Evolutionary conservation across 2,329 filamentous ascomycete species (phyloP), one percentile per base, ranked within the genome.

Genomic region (Botrytis paeoniae): DNA sequence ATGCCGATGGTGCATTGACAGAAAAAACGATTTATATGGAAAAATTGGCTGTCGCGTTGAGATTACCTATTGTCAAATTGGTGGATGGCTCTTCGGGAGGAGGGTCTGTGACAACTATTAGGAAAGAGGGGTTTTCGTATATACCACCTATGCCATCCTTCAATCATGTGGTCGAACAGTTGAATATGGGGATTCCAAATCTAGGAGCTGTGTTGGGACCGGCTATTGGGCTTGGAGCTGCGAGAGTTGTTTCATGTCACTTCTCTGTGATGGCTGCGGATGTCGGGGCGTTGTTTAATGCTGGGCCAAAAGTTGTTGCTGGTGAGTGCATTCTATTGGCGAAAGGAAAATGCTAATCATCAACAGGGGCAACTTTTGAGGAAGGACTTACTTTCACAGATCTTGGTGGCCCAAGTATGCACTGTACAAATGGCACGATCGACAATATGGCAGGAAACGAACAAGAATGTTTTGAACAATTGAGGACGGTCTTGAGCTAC

Each of bases 241-340:
- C 89, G 1, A 82, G 89, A 59, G 88, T 90, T 0, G 87, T 89
- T 1, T 84, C 85, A 2, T 90, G 88, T 63, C 89, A 91, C 78
- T 91, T 91, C 77, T 88, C 86, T 1, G 89, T 91, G 48, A 91
- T 91, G 89, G 88, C 89, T 4, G 88, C 82, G 7, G 88, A 91
- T 78, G 83, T 91, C 1, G 89, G 89, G 0, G 84, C 85, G 1
- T 78, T 91, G 37, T 90, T 91, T 78, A 91, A 91, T 78, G 89
- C 89, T 10, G 89, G 89, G 0, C 89, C 89, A 0, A 86, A 87
- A 74, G 88, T 91, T 0, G 89, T 91, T 29, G 86, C 87, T 66
- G 83, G 78, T 64, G 25, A 51, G 69, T 48, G 29, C 0, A 25
- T 37, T 16, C 7, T n/a, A 16, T 12, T 14, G 20, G 9, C 9